Percentiles rank a stretch among this genome's conserved stretches.
phyloP scores from a whole-genome alignment of 2,329 filamentous ascomycete genomes.

The Curvularia lunata region DNA sequence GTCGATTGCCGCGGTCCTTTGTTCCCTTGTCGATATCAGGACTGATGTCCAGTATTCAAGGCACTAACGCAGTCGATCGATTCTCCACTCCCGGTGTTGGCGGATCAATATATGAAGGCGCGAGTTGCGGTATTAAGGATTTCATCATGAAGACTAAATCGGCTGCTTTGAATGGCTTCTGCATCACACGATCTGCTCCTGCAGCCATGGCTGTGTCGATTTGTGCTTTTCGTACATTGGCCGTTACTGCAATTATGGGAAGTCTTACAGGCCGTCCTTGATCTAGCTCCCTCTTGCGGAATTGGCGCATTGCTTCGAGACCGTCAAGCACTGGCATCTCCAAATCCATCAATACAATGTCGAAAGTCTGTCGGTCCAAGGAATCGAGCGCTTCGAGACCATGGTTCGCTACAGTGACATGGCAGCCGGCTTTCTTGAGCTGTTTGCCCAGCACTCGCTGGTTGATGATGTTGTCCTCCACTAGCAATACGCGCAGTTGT shows the following conservation, averaged over 20 bases:
- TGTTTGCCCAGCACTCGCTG: conserved; percentile 47
- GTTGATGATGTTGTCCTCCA: conserved; percentile 52
- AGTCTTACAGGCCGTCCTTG: conserved; percentile 28
- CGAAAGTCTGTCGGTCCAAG: conserved; percentile 38
- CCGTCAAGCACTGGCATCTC: conserved; percentile 63
- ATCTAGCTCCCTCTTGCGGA: conserved; percentile 50
- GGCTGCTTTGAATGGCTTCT: conserved; percentile 46
- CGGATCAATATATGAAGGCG: conserved; percentile 25
- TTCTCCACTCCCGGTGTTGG: conserved; percentile 21
- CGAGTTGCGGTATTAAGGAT: conserved; percentile 33
- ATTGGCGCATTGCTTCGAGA: conserved; percentile 52
- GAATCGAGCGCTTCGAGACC: conserved; percentile 47
- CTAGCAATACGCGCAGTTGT: conserved; percentile 41
- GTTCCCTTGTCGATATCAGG: not conserved
- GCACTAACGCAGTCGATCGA: conserved; percentile 22
- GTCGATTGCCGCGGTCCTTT: not conserved
- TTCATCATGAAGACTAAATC: conserved; percentile 47
- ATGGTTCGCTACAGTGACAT: conserved; percentile 44
- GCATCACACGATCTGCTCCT: conserved; percentile 47
- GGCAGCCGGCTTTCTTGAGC: conserved; percentile 43
- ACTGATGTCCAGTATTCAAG: conserved; percentile 26
- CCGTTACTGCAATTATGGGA: conserved; percentile 49
- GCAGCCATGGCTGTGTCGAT: conserved; percentile 43
- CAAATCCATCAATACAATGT: conserved; percentile 56
- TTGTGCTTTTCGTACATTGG: conserved; percentile 47